Percentiles rank a stretch among this genome's conserved stretches.
phyloP scores from a whole-genome alignment of 228 moss, liverwort and hornwort genomes.

The Sphagnum fallax region DNA sequence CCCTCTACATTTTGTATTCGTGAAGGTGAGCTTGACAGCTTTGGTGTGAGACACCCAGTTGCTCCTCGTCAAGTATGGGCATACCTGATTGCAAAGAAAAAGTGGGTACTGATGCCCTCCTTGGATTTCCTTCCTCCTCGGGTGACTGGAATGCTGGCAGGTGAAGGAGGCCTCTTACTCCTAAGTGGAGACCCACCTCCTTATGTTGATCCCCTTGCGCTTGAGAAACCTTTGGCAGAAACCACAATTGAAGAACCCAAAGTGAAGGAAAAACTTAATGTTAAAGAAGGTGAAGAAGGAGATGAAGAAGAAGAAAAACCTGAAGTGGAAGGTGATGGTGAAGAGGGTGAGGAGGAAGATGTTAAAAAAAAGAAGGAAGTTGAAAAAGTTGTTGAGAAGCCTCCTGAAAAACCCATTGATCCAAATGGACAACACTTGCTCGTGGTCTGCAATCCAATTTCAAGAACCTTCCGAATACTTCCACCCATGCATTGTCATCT shows the following conservation, averaged over 20 bases:
- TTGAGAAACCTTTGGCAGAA: background rate
- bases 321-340: conserved; percentile 9
- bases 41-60: conserved; percentile 8
- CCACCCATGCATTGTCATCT: conserved; percentile 43
- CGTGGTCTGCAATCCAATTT: conserved; percentile 41
- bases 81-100: conserved; percentile 11
- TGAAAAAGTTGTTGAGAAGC: background rate
- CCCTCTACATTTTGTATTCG: conserved; percentile 31
- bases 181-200: conserved; percentile 41
- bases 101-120: conserved; percentile 22
- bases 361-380: conserved; percentile 6
- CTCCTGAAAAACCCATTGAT: conserved; percentile 1
- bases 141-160: conserved; percentile 39
- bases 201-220: conserved; percentile 22
- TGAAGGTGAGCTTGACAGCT: conserved; percentile 18
- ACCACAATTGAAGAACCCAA: background rate
- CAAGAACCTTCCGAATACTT: conserved; percentile 32
- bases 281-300: background rate
- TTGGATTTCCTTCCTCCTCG: conserved; percentile 28
- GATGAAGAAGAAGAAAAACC: background rate
- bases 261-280: background rate
- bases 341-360: background rate
- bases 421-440: conserved; percentile 43
- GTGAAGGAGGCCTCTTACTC: conserved; percentile 37
- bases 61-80: conserved; percentile 31